Conservation (phyloP, 2,329 filamentous ascomycete species). For the Trichoderma oligosporum region DNA sequence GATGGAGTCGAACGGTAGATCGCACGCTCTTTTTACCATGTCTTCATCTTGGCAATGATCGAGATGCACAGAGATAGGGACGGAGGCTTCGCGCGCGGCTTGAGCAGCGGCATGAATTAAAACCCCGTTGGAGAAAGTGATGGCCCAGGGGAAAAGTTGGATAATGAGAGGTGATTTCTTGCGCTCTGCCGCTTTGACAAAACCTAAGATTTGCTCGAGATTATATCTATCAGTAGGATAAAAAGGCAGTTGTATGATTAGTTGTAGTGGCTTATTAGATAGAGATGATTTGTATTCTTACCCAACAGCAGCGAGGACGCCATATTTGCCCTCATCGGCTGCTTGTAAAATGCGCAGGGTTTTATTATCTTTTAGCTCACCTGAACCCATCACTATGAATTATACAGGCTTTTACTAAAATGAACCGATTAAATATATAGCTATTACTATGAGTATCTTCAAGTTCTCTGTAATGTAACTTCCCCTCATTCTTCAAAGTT, state of each 20-base stretch:
- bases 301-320: constrained; percentile 14
- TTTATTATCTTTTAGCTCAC: background rate
- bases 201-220: constrained; percentile 63
- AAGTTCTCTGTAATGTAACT: background rate
- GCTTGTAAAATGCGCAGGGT: constrained; percentile 3
- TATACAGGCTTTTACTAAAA: too few relatives aligned
- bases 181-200: constrained; percentile 63
- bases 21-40: constrained; percentile 53
- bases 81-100: constrained; percentile 50
- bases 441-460: background rate
- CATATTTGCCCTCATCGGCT: constrained; percentile 7
- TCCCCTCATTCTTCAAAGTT: background rate
- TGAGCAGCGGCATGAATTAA: constrained; percentile 53
- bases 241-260: background rate
- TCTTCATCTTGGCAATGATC: constrained; percentile 61
- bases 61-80: constrained; percentile 60
- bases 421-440: background rate
- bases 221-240: constrained; percentile 20
- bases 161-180: constrained; percentile 63
- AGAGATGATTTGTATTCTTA: background rate
- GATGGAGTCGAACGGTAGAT: constrained; percentile 62
- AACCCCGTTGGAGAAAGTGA: constrained; percentile 56
- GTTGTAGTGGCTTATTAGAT: background rate
- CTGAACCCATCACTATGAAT: background rate
- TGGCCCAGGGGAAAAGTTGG: constrained; percentile 68